Conservation (phyloP, 495 filamentous ascomycete species). For the Xeromyces bisporus region DNA sequence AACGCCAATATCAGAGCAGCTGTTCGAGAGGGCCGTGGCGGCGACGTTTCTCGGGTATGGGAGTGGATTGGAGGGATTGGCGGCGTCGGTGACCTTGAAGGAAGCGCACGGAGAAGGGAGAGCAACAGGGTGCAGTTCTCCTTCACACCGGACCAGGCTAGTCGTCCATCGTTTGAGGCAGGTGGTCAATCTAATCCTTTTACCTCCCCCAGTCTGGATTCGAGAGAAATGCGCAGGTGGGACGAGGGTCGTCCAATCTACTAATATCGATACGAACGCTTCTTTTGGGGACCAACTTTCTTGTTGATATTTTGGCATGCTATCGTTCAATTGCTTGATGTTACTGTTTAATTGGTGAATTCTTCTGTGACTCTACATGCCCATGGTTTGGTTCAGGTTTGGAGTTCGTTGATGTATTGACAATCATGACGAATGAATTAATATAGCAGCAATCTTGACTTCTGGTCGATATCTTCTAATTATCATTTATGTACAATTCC, state of each 20-base stretch:
- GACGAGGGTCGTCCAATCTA: slow-evolving; percentile 51
- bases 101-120: slow-evolving; percentile 22
- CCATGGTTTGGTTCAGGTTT: too few species aligned
- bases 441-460: too few species aligned
- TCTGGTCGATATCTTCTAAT: too few species aligned
- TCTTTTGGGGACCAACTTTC: slow-evolving; percentile 2
- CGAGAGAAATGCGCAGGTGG: slow-evolving; percentile 33
- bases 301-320: slow-evolving; percentile 4
- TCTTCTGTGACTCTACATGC: too few species aligned
- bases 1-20: slow-evolving; percentile 84
- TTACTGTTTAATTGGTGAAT: too few species aligned
- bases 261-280: slow-evolving; percentile 13
- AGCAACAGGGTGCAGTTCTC: slow-evolving; percentile 27
- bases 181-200: not conserved
- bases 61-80: slow-evolving; percentile 77
- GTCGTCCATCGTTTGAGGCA: slow-evolving; percentile 22
- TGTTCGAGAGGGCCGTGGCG: slow-evolving; percentile 63
- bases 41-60: slow-evolving; percentile 81
- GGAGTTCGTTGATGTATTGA: too few species aligned
- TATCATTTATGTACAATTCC: too few species aligned
- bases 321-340: too few species aligned
- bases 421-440: too few species aligned
- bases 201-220: too few species aligned
- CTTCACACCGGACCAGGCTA: slow-evolving; percentile 9
- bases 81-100: slow-evolving; percentile 23